Evolutionary conservation across 2,329 filamentous ascomycete genomes (phyloP).

Genomic region (Claviceps cyperi): DNA sequence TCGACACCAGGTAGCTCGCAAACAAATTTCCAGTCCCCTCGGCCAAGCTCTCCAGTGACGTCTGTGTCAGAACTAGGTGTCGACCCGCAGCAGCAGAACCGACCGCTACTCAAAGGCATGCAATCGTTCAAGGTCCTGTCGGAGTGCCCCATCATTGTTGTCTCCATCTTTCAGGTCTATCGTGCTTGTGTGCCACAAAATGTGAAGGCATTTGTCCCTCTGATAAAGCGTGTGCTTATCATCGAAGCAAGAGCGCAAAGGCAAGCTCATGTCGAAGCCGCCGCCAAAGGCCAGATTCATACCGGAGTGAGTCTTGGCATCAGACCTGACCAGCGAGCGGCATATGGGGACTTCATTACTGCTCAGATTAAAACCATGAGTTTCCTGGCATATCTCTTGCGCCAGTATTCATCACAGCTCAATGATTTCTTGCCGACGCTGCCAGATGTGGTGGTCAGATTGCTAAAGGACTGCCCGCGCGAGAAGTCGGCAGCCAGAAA

Average conservation of each 20-base stretch:
- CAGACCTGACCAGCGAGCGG: constrained; percentile 59
- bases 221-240: constrained; percentile 81
- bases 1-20: constrained; percentile 52
- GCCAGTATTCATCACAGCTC: constrained; percentile 76
- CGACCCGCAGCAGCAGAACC: constrained; percentile 66
- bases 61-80: constrained; percentile 67
- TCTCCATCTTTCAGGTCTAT: constrained; percentile 94
- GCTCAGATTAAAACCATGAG: constrained; percentile 99
- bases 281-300: constrained; percentile 65
- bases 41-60: constrained; percentile 78
- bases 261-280: constrained; percentile 77
- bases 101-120: constrained; percentile 81
- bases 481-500: constrained; percentile 91
- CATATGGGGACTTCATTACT: constrained; percentile 95
- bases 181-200: constrained; percentile 65
- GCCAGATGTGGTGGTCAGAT: constrained; percentile 76
- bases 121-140: constrained; percentile 97
- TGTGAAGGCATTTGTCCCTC: constrained; percentile 80
- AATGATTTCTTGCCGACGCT: constrained; percentile 76
- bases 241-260: constrained; percentile 88
- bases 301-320: constrained; percentile 89
- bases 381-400: constrained; percentile 82
- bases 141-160: constrained; percentile 96
- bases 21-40: constrained; percentile 70
- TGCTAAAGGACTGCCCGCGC: constrained; percentile 84